Base-by-base conservation (phyloP, 108 stramenopile species). In the Skeletonema marinoi region DNA sequence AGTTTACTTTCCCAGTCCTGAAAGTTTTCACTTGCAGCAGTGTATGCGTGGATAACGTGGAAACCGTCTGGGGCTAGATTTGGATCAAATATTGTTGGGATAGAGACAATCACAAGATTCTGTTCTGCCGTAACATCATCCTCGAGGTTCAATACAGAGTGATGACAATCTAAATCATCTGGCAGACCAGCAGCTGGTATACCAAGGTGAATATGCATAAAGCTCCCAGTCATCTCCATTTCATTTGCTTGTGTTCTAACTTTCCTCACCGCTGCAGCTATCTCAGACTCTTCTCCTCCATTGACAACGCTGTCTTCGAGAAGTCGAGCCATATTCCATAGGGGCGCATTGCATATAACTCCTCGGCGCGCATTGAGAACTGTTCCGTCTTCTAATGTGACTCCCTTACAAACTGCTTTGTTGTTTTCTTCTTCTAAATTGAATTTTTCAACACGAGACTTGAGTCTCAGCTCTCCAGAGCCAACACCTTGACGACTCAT, bases 161-260 rank as follows among this genome's bases (percentile, higher is more conserved):
- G 95, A 66, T 96, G 97, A 66, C 89, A 88, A 41, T 96, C 94
- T 30, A 95, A 58, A 66, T 89, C 87, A 4, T 68, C 68, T 11
- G 87, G 87, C 32, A 96, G 65, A 0, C 92, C 93, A 41, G 85
- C 85, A 11, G 86, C 82, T 2, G 92, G 92, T 61, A 97, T 89
- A 21, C 95, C 97, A 1, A 96, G 76, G 78, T 96, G 94, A 44
- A 95, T 69, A 82, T 97, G 96, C 93, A 96, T 94, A 75, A 97
- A 97, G 11, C 87, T 89, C 30, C 90, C 83, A 10, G 91, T 89
- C 88, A 89, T 89, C 66, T 77, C 61, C 89, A 90, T 91, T 14
- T 70, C 66, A 68, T 89, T 75, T 12, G 90, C 88, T 68, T 88
- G 85, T 62, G 83, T 14, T 60, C 82, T 67, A 10, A 93, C 68